A percentile compares a stretch with the other conserved stretches of the same genome.
These are phyloP conservation scores for Colletotrichum trifolii DNA, from an alignment of 2,329 filamentous ascomycete species.

Conservation along the genomic window DNA sequence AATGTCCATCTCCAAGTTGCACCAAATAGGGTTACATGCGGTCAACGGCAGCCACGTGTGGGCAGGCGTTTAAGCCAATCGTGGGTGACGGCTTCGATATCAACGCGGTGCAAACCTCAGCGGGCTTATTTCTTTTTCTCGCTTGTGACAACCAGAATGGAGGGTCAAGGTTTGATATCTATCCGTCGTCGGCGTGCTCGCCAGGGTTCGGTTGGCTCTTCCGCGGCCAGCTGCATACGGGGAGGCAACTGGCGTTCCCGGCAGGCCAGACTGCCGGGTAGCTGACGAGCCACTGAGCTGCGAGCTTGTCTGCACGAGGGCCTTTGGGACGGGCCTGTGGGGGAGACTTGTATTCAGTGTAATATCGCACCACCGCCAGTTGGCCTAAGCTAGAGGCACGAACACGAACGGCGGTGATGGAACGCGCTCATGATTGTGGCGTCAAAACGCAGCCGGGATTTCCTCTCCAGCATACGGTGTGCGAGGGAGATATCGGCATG, in stretches of 20 bases:
- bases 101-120: too few species aligned
- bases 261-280: conserved; percentile 25
- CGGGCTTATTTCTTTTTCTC: too few species aligned
- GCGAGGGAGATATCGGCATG: conserved; percentile 8
- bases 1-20: conserved; percentile 31
- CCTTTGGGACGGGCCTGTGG: conserved; percentile 6
- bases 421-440: conserved; percentile 5
- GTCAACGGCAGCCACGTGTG: conserved; percentile 27
- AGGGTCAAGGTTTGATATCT: conserved; percentile 13
- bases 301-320: conserved; percentile 35
- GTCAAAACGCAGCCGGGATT: conserved; percentile 1
- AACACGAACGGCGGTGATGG: conserved; percentile 8
- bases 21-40: conserved; percentile 9
- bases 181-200: conserved; percentile 16
- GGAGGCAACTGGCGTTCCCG: conserved; percentile 13
- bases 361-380: conserved; percentile 29
- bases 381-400: background rate
- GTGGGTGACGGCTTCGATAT: too few species aligned
- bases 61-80: conserved; percentile 24
- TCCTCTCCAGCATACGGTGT: background rate
- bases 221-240: conserved; percentile 24
- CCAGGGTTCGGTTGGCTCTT: conserved; percentile 31
- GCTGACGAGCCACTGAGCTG: conserved; percentile 31
- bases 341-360: background rate
- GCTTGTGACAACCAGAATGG: too few species aligned